Evolutionary conservation across 192 early-diverging fungal genomes (phyloP).

Genomic region (Linderina pennispora): DNA sequence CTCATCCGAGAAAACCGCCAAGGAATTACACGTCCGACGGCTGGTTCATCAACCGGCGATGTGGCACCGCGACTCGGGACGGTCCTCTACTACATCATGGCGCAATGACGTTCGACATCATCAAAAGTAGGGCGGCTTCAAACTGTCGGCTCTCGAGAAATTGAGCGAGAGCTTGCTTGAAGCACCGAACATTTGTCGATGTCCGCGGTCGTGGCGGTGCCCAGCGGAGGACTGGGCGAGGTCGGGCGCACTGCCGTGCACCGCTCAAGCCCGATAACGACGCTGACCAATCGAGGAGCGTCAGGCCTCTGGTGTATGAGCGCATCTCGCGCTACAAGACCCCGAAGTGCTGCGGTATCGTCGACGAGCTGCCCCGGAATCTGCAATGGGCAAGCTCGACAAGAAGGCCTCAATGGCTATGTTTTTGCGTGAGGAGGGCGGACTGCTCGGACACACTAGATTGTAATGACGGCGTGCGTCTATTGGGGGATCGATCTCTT

Average conservation of each 20-base stretch:
- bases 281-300: conserved; percentile 29
- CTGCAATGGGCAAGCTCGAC: conserved; percentile 86
- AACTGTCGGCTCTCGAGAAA: conserved; percentile 76
- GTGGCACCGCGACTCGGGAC: conserved; percentile 52
- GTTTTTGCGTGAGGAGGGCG: too few relatives aligned
- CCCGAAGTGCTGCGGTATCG: conserved; percentile 48
- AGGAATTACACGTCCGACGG: conserved; percentile 66
- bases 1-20: conserved; percentile 61
- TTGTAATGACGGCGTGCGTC: too few relatives aligned
- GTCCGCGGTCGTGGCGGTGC: conserved; percentile 68
- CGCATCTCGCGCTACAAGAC: conserved; percentile 74
- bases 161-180: conserved; percentile 75
- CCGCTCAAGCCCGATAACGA: conserved; percentile 26
- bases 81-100: conserved; percentile 67
- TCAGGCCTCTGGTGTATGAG: conserved; percentile 47
- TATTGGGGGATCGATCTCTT: too few relatives aligned
- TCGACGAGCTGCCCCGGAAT: conserved; percentile 67
- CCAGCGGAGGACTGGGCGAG: conserved; percentile 74
- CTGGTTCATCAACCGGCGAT: conserved; percentile 83
- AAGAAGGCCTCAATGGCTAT: conserved; percentile 64
- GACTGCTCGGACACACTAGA: too few relatives aligned
- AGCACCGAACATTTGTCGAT: conserved; percentile 56
- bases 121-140: conserved; percentile 88
- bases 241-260: conserved; percentile 61
- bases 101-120: conserved; percentile 76